These are phyloP conservation scores for Chrysopogon serrulatus DNA, from an alignment of 176 grass and related monocot genomes.

Conservation along the genomic window DNA sequence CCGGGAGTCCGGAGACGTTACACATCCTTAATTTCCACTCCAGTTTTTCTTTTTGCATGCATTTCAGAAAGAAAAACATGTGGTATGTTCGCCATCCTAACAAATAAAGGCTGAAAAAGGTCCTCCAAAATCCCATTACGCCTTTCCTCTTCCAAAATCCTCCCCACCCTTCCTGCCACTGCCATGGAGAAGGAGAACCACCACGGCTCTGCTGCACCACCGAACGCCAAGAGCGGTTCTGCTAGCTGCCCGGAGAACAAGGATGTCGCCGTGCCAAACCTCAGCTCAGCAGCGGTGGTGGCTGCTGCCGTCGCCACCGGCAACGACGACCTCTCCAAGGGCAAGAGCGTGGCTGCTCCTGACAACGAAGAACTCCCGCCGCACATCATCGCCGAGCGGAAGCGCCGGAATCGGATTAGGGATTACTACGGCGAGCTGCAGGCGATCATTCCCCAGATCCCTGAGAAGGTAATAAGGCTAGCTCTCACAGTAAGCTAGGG, in stretches of 20 bases:
- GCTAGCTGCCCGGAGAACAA: background rate
- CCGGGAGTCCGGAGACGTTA: background rate
- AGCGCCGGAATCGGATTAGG: slow-evolving; percentile 47
- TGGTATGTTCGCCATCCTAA: background rate
- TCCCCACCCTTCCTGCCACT: background rate
- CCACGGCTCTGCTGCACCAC: background rate
- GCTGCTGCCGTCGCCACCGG: background rate
- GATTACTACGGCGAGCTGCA: slow-evolving; percentile 39
- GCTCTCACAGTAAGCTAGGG: background rate
- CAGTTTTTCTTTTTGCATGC: background rate
- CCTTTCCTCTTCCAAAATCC: background rate
- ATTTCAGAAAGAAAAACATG: background rate
- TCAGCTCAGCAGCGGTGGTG: background rate
- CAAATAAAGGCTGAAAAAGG: background rate
- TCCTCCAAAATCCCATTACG: background rate
- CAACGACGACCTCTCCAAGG: background rate
- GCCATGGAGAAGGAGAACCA: slow-evolving; percentile 6
- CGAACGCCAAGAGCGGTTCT: background rate
- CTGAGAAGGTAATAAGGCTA: slow-evolving; percentile 22
- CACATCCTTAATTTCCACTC: background rate
- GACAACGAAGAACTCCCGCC: background rate
- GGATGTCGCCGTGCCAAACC: background rate
- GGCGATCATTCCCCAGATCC: slow-evolving; percentile 27
- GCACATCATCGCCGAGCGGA: slow-evolving; percentile 37
- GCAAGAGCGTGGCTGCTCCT: background rate